Evolutionary conservation across 352 stramenopile species (phyloP), one percentile per base, ranked within the genome.

Genomic region (Pythium chondricola): DNA sequence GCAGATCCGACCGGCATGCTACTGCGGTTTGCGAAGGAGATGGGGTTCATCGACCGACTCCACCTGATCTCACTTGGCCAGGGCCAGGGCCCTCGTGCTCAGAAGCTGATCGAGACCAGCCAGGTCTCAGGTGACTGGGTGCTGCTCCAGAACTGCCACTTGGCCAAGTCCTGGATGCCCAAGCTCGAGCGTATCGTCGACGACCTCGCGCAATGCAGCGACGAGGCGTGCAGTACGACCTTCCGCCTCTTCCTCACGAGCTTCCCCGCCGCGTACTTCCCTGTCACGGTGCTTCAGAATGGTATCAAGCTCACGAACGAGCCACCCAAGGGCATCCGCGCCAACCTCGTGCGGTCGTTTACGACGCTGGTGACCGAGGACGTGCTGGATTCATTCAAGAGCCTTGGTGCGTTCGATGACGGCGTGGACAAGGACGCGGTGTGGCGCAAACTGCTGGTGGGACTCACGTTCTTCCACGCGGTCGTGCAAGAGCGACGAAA

Each of bases 101-200:
- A 97, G 52, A 71, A 87, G 33, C 75, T 98, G 2, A 96, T 98
- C 24, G 76, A 96, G 46, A 72, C 56, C 16, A 88, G 79, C 20
- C 84, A 89, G 17, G 56, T 66, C 5, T 81, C 74, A 0, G 91
- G 89, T 0, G 91, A 98, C 69, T 98, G 92, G 92, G 91, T 98
- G 13, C 48, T 97, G 32, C 61, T 98, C 7, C 91, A 98, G 43
- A 98, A 98, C 46, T 97, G 91, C 57, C 93, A 97, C 55, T 68
- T 98, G 7, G 92, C 91, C 9, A 97, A 97, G 45, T 94, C 75
- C 16, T 98, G 92, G 92, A 96, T 98, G 85, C 85, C 86, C 2
- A 87, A 84, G 17, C 67, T 98, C 11, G 92, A 97, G 58, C 85
- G 84, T 26, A 88, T 97, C 18, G 81, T 97, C 2, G 83, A 97